phyloP scores from a whole-genome alignment of 2,329 filamentous ascomycete genomes.

The Amesomyces nigricolor region DNA sequence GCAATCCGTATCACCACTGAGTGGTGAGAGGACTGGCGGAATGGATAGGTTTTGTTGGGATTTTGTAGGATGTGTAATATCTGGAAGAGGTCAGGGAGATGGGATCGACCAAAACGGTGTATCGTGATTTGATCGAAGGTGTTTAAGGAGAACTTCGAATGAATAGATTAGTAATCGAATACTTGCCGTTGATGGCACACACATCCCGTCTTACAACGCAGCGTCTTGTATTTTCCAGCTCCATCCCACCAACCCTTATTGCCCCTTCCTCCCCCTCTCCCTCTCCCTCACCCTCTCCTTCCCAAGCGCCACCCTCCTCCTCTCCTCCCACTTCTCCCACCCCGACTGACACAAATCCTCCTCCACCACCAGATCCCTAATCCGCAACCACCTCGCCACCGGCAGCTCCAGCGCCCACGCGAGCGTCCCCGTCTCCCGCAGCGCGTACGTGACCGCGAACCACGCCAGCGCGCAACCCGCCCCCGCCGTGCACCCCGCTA shows the following conservation, averaged over 20 bases:
- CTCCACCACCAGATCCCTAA: slow-evolving; percentile 78
- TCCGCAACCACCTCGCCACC: slow-evolving; percentile 58
- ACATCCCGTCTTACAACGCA: neutral
- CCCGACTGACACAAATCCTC: slow-evolving; percentile 88
- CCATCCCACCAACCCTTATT: neutral
- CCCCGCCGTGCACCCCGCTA: slow-evolving; percentile 72
- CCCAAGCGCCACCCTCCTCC: slow-evolving; percentile 27
- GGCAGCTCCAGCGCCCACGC: slow-evolving; percentile 65
- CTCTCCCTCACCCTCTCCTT: slow-evolving; percentile 5
- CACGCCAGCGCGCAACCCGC: slow-evolving; percentile 65
- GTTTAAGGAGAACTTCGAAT: neutral
- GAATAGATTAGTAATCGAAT: neutral
- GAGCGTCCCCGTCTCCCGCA: slow-evolving; percentile 64
- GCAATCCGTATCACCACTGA: slow-evolving; percentile 1
- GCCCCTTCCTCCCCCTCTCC: neutral
- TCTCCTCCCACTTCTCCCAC: slow-evolving; percentile 83
- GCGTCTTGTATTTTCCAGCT: neutral
- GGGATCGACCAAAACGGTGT: neutral
- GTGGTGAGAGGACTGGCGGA: neutral
- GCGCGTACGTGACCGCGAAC: slow-evolving; percentile 66
- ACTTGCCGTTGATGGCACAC: slow-evolving; percentile 2
- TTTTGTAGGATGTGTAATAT: neutral
- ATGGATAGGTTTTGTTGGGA: neutral
- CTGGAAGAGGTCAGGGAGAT: neutral
- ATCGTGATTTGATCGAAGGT: neutral